These are phyloP conservation scores for Talaromyces sp. DNA, from an alignment of 2,329 filamentous ascomycete species.

Conservation along the genomic window DNA sequence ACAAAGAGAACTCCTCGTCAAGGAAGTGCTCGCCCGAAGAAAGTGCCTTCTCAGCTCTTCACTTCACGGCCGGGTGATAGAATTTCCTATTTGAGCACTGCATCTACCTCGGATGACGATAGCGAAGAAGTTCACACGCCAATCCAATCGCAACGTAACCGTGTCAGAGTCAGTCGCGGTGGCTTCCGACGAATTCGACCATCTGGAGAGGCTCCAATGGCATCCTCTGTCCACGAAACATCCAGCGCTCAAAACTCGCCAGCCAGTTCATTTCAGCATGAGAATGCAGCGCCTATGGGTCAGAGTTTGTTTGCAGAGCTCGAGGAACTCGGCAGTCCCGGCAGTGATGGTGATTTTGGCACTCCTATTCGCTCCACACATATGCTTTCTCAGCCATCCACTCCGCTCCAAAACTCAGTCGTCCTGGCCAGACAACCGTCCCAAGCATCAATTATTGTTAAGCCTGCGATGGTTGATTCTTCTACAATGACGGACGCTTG, in stretches of 20 bases:
- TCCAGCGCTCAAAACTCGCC: conserved; percentile 53
- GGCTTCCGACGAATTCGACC: conserved; percentile 58
- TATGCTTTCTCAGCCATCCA: conserved; percentile 39
- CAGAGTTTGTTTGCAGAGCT: conserved; percentile 92
- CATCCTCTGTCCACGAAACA: conserved; percentile 25
- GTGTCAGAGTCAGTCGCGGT: conserved; percentile 66
- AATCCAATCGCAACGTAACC: conserved; percentile 61
- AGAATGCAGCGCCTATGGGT: conserved; percentile 51
- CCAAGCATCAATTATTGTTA: conserved; percentile 28
- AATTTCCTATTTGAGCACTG: conserved; percentile 78
- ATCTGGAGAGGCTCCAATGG: conserved; percentile 47
- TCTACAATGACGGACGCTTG: conserved; percentile 63
- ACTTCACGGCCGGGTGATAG: conserved; percentile 55
- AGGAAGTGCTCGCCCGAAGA: conserved; percentile 36
- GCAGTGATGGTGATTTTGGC: conserved; percentile 67
- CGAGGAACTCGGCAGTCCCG: conserved; percentile 69
- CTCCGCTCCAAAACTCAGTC: conserved; percentile 36
- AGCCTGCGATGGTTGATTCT: conserved; percentile 57
- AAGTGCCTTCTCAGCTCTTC: conserved; percentile 35
- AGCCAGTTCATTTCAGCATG: conserved; percentile 52
- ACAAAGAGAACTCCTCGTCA: conserved; percentile 43
- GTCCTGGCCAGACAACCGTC: conserved; percentile 35
- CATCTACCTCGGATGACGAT: conserved; percentile 80
- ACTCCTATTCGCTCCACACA: conserved; percentile 36
- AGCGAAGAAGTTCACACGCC: conserved; percentile 67